Conservation (phyloP, 1,284 basidiomycete genomes). For the Apiotrichum porosum region DNA sequence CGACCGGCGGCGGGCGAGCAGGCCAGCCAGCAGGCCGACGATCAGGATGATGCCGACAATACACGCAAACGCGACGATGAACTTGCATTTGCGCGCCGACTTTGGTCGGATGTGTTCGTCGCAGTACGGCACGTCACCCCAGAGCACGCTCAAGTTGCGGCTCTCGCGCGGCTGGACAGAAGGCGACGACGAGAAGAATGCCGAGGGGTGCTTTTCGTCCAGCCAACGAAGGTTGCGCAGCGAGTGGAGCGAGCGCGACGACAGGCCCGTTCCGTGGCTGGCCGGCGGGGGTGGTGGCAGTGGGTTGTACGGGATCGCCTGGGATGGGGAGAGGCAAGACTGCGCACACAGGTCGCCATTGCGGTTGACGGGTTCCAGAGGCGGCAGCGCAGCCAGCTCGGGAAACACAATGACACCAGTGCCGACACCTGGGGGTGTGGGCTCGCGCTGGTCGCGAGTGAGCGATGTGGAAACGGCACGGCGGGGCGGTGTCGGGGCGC, state of each 20-base stretch:
- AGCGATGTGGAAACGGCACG: slow-evolving; percentile 9
- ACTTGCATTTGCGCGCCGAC: slow-evolving; percentile 2
- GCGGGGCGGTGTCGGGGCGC: slow-evolving; percentile 8
- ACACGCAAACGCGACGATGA: slow-evolving; percentile 8
- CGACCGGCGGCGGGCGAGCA: slow-evolving; percentile 13
- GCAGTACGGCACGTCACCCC: slow-evolving; percentile 12
- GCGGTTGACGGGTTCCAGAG: slow-evolving; percentile 5
- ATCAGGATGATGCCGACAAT: slow-evolving; percentile 22
- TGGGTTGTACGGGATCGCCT: slow-evolving; percentile 14
- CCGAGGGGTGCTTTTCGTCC: slow-evolving; percentile 5
- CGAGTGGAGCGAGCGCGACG: slow-evolving; percentile 2
- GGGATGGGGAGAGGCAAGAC: slow-evolving; percentile 12
- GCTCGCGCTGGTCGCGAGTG: not conserved
- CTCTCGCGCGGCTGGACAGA: not conserved
- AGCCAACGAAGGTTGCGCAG: slow-evolving; percentile 4
- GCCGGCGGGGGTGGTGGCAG: slow-evolving; percentile 7
- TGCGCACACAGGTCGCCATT: slow-evolving; percentile 18
- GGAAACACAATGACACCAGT: slow-evolving; percentile 24
- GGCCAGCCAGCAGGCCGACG: slow-evolving; percentile 25
- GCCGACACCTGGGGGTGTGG: slow-evolving; percentile 1
- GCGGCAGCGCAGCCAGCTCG: slow-evolving; percentile 13
- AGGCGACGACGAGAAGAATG: slow-evolving; percentile 6
- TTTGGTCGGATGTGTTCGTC: not conserved
- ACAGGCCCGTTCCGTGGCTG: not conserved
- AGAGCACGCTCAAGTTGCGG: slow-evolving; percentile 1